A percentile compares a stretch with the other conserved stretches of the same genome.
These are phyloP conservation scores for Mortierella sp. DNA, from an alignment of 371 early-diverging fungal genomes.

Conservation along the genomic window DNA sequence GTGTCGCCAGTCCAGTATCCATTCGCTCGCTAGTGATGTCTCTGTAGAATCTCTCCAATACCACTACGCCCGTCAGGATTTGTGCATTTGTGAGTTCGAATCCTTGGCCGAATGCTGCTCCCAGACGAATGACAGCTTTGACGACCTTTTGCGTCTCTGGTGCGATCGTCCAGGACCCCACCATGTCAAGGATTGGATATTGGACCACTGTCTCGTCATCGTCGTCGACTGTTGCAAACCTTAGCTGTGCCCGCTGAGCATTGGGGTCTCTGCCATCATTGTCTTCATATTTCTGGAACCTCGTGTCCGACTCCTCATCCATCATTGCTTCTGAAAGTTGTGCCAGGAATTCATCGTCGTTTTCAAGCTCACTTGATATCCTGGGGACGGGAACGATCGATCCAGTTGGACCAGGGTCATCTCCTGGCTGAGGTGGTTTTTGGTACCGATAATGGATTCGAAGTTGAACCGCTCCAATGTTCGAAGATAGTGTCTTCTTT, in stretches of 20 bases:
- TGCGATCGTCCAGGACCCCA: constrained; percentile 56
- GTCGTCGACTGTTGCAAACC: constrained; percentile 47
- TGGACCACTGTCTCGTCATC: constrained; percentile 44
- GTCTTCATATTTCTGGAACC: constrained; percentile 49
- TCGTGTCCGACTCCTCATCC: constrained; percentile 52
- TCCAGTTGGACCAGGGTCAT: not conserved
- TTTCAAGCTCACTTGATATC: constrained; percentile 35
- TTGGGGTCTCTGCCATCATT: constrained; percentile 50
- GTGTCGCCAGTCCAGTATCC: constrained; percentile 47
- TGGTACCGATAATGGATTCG: constrained; percentile 74
- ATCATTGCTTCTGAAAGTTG: constrained; percentile 49
- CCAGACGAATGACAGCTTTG: constrained; percentile 70
- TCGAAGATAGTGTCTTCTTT: constrained; percentile 62
- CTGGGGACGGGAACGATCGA: constrained; percentile 27
- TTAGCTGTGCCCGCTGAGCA: constrained; percentile 18
- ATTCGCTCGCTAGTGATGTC: constrained; percentile 60
- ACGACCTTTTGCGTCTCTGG: constrained; percentile 74
- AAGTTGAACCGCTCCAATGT: constrained; percentile 75
- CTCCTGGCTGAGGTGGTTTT: constrained; percentile 33
- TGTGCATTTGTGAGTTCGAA: constrained; percentile 82
- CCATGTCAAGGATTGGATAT: constrained; percentile 50
- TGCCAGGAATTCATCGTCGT: constrained; percentile 36
- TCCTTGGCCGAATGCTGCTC: constrained; percentile 83
- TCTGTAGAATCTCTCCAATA: constrained; percentile 70
- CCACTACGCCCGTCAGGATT: constrained; percentile 75